Evolutionary conservation across 768 basidiomycete species (phyloP).

Genomic region (Pholiota microspora): DNA sequence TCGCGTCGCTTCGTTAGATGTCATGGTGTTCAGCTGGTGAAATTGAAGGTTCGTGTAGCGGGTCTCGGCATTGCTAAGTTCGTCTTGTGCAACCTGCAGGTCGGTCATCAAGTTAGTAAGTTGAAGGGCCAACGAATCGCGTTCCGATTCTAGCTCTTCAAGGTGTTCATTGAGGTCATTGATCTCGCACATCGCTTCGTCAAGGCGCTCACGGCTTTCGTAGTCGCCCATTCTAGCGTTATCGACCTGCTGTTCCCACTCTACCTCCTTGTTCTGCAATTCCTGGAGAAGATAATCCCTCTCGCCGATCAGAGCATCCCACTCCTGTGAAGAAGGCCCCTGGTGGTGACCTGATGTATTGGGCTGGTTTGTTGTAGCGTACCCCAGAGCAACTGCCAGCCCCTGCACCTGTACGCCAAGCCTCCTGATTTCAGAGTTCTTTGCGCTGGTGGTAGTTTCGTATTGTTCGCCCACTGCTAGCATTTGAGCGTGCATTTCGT

Average conservation of each 20-base stretch:
- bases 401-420: conserved; percentile 25
- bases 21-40: conserved; percentile 65
- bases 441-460: conserved; percentile 18
- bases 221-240: conserved; percentile 31
- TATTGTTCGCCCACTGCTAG: conserved; percentile 13
- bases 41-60: conserved; percentile 63
- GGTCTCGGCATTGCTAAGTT: conserved; percentile 53
- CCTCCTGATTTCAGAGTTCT: conserved; percentile 28
- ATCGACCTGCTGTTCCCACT: conserved; percentile 30
- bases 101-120: conserved; percentile 63
- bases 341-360: neutral
- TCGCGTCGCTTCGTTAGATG: conserved; percentile 50
- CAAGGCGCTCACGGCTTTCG: conserved; percentile 34
- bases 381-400: conserved; percentile 15
- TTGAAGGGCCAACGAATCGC: conserved; percentile 64
- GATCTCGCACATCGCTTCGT: conserved; percentile 43
- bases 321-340: neutral
- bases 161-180: conserved; percentile 42
- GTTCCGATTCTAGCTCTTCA: conserved; percentile 61
- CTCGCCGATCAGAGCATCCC: conserved; percentile 36
- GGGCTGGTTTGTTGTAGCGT: neutral
- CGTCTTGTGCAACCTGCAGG: conserved; percentile 48
- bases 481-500: conserved; percentile 24
- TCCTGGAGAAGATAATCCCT: conserved; percentile 35
- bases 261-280: conserved; percentile 29